These are phyloP conservation scores for Termitomyces heimii DNA, from an alignment of 768 basidiomycete genomes.

Conservation along the genomic window DNA sequence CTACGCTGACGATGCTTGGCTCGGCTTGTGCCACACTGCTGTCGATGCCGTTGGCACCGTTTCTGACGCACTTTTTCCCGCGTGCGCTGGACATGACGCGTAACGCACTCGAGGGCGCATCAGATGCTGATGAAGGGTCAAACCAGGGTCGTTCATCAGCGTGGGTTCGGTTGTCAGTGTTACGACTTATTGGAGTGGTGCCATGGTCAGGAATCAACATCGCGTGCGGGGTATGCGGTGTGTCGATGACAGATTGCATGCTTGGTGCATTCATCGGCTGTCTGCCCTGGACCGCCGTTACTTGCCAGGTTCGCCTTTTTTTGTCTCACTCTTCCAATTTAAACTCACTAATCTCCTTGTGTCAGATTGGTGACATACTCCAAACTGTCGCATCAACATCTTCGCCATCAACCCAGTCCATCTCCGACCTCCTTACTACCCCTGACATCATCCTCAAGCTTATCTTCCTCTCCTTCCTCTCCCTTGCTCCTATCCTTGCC, in stretches of 20 bases:
- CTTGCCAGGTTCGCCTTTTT: constrained; percentile 62
- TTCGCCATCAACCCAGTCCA: constrained; percentile 64
- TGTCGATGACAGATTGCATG: constrained; percentile 67
- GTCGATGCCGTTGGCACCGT: constrained; percentile 78
- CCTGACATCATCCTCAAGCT: constrained; percentile 84
- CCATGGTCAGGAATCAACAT: constrained; percentile 98
- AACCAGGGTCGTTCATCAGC: constrained; percentile 34
- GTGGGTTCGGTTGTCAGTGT: constrained; percentile 85
- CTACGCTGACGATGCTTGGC: constrained; percentile 81
- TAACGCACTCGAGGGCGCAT: constrained; percentile 66
- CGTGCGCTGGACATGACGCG: constrained; percentile 82
- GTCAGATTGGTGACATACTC: constrained; percentile 79
- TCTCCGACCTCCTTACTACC: constrained; percentile 81
- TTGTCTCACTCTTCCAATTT: constrained; percentile 11
- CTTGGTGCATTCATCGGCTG: constrained; percentile 81
- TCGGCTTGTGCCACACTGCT: constrained; percentile 79
- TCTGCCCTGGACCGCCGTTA: constrained; percentile 88
- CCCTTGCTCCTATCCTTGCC: constrained; percentile 81
- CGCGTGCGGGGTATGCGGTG: constrained; percentile 89
- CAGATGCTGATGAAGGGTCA: constrained; percentile 36
- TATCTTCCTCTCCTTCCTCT: constrained; percentile 74
- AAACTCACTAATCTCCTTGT: constrained; percentile 12
- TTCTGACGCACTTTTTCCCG: constrained; percentile 77
- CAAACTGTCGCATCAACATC: constrained; percentile 76
- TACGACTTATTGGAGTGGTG: constrained; percentile 88